Evolutionary conservation across 306 rosid genomes (phyloP), one percentile per base, ranked within the genome.

Genomic region (Amphicarpaea edgeworthii): DNA sequence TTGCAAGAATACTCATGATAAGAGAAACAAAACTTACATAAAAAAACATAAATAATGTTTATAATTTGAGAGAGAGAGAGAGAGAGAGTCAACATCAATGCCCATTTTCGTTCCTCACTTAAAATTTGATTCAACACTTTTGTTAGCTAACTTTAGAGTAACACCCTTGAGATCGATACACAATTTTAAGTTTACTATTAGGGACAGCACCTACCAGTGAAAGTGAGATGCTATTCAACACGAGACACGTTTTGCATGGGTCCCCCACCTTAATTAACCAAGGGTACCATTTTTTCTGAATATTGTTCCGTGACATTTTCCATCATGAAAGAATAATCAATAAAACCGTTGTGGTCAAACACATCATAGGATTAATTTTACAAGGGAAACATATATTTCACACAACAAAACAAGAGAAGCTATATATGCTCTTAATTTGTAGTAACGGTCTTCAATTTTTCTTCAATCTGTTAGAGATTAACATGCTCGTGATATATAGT

Each of bases 1-100:
- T n/a, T n/a, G n/a, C n/a, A n/a, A n/a, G n/a, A n/a, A n/a, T n/a
- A n/a, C n/a, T n/a, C n/a, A n/a, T n/a, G n/a, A n/a, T n/a, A n/a
- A n/a, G n/a, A n/a, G n/a, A n/a, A n/a, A n/a, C n/a, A n/a, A n/a
- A n/a, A n/a, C n/a, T n/a, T n/a, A n/a, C n/a, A n/a, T n/a, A n/a
- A n/a, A n/a, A n/a, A n/a, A n/a, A n/a, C n/a, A n/a, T n/a, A n/a
- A n/a, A n/a, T n/a, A n/a, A 45, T 73, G 49, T 58, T 8, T 50
- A 47, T 26, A 40, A 58, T 68, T 49, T 46, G n/a, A n/a, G n/a
- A n/a, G n/a, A n/a, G n/a, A n/a, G n/a, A n/a, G n/a, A n/a, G n/a
- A n/a, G n/a, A n/a, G n/a, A n/a, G 21, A 16, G 67, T 75, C 77
- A 67, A 53, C 70, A 67, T 80, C 84, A 58, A 23, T 30, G 16